Base-by-base conservation (phyloP, 148 eudicot species). In the Amaranthus palmeri region DNA sequence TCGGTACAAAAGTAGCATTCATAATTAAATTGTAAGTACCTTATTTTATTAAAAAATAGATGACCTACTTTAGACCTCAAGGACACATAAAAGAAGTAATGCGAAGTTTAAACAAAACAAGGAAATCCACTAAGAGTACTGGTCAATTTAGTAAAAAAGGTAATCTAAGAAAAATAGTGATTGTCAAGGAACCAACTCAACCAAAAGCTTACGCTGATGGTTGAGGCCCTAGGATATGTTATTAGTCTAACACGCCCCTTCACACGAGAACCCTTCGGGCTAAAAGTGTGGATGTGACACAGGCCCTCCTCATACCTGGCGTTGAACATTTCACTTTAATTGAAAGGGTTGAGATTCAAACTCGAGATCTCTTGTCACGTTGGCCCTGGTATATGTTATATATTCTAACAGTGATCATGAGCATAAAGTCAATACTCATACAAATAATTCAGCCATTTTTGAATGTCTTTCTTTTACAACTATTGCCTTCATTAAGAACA, bases 1-100 rank as follows among this genome's bases (percentile, higher is more conserved):
- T 41, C 74, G 51, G 42, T 15, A 67, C 42, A 71, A 68, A 62
- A 78, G 40, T n/a, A 56, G 67, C 7, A 72, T 17, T 51, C 51
- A 52, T 40, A 15, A 40, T 74, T 7, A 67, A 50, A 10, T 51
- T 42, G 7, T 51, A 15, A 49, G 43, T 8, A 41, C 3, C 6
- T 10, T 15, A 18, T 40, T 56, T 40, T 47, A 45, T 55, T 18
- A 9, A 56, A 65, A 65, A 6, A 6, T 10, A 8, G 17, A 25
- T 25, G 36, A 25, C 36, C 36, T 25, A 25, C 36, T 25, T 25
- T 25, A 25, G 36, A 25, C 36, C 36, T 25, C 36, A 25, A 25
- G 36, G 36, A 25, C 36, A 64, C 41, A 56, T 58, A 58, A 47
- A 58, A 42, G 10, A 51, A 47, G 40, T 53, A 52, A 68, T 15